Base-by-base conservation (phyloP, 2,329 filamentous ascomycete genomes). In the Rhynchosporium agropyri region DNA sequence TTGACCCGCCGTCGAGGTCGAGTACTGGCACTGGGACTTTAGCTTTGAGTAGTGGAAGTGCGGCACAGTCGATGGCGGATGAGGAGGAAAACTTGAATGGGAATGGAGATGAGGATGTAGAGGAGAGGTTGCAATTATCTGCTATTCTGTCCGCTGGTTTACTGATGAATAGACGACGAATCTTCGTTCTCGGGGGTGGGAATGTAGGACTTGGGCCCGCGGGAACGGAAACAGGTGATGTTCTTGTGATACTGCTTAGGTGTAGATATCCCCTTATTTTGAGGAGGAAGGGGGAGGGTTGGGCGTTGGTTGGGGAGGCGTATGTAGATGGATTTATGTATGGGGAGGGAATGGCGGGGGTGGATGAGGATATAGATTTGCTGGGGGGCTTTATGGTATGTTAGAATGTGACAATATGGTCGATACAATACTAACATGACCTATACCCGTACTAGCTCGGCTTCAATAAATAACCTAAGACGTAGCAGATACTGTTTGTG, bases 281-380 rank as follows among this genome's bases (percentile, higher is more conserved):
- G 36, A 67, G 50, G 68, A 55, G 43, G 20, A 20, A 55, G 13
- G 61, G 60, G 8, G 57, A 61, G 3, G 46, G 63, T 26, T 69
- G 66, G 55, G 48, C 57, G 3, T 38, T 72, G n/a, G 49, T 73
- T 29, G 71, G 71, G 8, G 71, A 72, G 45, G 69, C 64, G 20
- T 74, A 72, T 62, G 56, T 72, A 29, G 66, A 72, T 63, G 70
- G 67, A 0, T 65, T 66, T 33, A 73, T 73, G 70, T 50, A 68
- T 60, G 70, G 70, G 9, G 62, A 72, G 48, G 71, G 66, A 28
- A 64, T 71, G 50, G 20, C 8, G n/a, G 65, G 58, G 4, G 45
- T 68, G 0, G 26, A 63, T 3, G 54, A 63, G 15, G 68, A 67
- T 3, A 48, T 31, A 2, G 65, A 55, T 54, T 43, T 9, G 2